Conservation (phyloP, 2,329 filamentous ascomycete species). For the Diaporthe amygdali region DNA sequence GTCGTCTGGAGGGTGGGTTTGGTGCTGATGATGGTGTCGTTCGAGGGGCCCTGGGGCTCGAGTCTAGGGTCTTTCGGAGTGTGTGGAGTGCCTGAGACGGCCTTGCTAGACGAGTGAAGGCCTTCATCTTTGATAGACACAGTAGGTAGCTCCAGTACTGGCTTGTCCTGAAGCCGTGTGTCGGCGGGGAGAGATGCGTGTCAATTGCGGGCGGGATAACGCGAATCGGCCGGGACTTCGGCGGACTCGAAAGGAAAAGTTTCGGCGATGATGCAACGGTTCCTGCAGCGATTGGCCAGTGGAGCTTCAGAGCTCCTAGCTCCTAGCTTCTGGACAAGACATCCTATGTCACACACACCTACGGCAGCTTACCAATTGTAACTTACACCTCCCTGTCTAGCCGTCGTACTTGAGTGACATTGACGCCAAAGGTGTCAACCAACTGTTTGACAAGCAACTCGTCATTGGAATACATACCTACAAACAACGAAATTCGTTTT, state of each 20-base stretch:
- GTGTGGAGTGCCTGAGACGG: slow-evolving; percentile 7
- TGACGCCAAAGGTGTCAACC: neutral
- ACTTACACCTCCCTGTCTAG: neutral
- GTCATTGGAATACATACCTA: neutral
- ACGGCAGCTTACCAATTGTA: neutral
- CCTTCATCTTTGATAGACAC: slow-evolving; percentile 15
- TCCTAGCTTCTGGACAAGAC: neutral
- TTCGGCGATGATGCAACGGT: slow-evolving; percentile 17
- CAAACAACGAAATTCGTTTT: neutral
- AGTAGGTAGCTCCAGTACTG: neutral
- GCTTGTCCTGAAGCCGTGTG: neutral
- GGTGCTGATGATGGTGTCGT: neutral
- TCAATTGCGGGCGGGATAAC: neutral
- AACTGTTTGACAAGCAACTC: neutral
- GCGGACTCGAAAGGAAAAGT: neutral
- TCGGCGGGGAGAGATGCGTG: neutral
- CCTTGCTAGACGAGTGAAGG: slow-evolving; percentile 17
- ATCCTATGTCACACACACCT: neutral
- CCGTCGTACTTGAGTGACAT: neutral
- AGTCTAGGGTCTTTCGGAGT: neutral
- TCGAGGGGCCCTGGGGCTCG: slow-evolving; percentile 5
- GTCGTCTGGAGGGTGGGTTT: slow-evolving; percentile 13
- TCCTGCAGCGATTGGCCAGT: neutral
- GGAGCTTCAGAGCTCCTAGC: neutral
- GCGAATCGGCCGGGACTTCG: neutral